These are phyloP conservation scores for Leccinum subspadiceum DNA, from an alignment of 1,284 basidiomycete genomes.

Conservation along the genomic window DNA sequence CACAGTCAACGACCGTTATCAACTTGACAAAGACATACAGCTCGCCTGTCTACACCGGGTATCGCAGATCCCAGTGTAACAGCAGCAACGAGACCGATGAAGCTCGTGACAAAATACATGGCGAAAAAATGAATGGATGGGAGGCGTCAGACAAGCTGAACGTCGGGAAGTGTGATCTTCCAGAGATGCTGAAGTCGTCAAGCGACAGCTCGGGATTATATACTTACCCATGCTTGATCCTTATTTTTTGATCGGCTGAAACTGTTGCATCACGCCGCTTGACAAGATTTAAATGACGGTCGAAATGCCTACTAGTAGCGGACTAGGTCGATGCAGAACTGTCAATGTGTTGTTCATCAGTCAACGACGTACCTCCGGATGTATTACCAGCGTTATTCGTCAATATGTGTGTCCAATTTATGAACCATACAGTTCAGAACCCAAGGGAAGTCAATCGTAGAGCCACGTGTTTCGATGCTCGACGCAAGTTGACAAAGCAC, in stretches of 20 bases:
- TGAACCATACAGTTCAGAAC: neutral
- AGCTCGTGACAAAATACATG: conserved; percentile 3
- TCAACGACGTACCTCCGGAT: neutral
- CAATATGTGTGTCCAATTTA: neutral
- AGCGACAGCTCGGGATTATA: neutral
- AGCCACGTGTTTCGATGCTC: neutral
- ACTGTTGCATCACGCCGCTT: neutral
- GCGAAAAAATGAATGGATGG: neutral
- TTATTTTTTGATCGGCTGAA: neutral
- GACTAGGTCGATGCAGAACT: neutral
- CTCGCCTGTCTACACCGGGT: neutral
- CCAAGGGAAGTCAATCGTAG: neutral
- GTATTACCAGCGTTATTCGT: neutral
- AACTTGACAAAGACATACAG: conserved; percentile 2
- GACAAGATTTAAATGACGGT: neutral
- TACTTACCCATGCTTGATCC: neutral
- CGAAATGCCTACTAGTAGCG: neutral
- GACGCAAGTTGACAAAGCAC: neutral
- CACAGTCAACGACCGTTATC: neutral
- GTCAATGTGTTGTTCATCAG: neutral
- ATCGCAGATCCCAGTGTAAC: neutral
- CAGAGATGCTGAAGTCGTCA: neutral
- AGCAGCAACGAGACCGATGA: neutral
- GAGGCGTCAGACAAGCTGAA: neutral
- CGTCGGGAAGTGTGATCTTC: neutral